Conservation (phyloP, 768 basidiomycete genomes). For the Boletus reticulatus region DNA sequence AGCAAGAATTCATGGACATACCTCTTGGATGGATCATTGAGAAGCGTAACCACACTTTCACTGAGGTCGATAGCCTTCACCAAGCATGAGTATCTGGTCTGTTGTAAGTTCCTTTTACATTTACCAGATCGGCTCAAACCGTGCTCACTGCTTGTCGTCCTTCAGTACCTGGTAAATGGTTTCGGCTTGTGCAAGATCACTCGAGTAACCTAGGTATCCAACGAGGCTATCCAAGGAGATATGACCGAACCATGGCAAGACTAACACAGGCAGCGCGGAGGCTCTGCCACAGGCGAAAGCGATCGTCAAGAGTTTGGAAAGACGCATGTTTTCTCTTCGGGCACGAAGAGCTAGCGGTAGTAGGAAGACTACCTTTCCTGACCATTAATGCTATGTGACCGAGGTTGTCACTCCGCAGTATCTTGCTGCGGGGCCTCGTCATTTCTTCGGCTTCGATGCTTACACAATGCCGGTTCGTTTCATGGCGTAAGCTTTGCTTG, state of each 20-base stretch:
- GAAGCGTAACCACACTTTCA: slow-evolving; percentile 10
- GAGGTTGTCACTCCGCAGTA: slow-evolving; percentile 5
- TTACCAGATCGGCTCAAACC: background rate
- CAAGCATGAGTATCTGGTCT: slow-evolving; percentile 10
- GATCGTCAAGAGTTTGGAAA: slow-evolving; percentile 5
- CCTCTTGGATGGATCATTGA: slow-evolving; percentile 12
- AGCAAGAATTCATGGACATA: background rate
- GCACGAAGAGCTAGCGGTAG: background rate
- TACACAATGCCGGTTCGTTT: background rate
- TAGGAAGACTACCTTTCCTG: no score
- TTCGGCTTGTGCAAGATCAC: background rate
- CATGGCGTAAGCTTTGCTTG: background rate
- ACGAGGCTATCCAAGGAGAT: slow-evolving; percentile 12
- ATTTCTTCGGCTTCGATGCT: no score
- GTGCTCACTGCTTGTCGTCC: slow-evolving; percentile 8
- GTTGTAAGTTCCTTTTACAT: background rate
- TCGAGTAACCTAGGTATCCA: slow-evolving; percentile 5
- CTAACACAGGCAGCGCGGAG: slow-evolving; percentile 18
- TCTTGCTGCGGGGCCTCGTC: background rate
- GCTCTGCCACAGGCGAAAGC: slow-evolving; percentile 9
- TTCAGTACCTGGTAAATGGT: slow-evolving; percentile 14
- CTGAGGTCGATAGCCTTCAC: slow-evolving; percentile 14
- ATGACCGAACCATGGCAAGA: slow-evolving; percentile 25
- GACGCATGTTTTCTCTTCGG: slow-evolving; percentile 13
- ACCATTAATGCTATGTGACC: no score